A percentile compares a stretch with the other conserved stretches of the same genome.
These are phyloP conservation scores for Trichophyton benhamiae DNA, from an alignment of 2,329 filamentous ascomycete genomes.

Conservation along the genomic window DNA sequence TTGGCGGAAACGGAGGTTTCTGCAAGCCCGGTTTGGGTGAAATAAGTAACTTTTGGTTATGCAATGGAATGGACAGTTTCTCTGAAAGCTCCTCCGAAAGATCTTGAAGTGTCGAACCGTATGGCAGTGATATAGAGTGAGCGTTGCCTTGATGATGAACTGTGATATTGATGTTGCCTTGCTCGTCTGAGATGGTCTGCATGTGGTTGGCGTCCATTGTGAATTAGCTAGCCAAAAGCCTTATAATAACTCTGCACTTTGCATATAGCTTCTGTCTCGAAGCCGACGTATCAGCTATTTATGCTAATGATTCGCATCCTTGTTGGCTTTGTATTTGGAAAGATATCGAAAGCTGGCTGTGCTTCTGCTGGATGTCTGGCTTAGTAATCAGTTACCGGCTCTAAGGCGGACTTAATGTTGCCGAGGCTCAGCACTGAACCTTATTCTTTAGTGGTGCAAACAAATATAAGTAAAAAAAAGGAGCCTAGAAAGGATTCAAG, in stretches of 20 bases:
- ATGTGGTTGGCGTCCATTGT: not conserved
- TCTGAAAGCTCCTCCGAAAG: conserved; percentile 26
- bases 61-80: conserved; percentile 27
- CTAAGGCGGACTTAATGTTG: not conserved
- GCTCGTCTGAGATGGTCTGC: not conserved
- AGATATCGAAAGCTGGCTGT: not conserved
- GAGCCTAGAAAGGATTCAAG: too few relatives aligned
- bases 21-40: conserved; percentile 37
- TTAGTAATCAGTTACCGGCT: not conserved
- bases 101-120: conserved; percentile 40
- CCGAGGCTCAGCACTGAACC: not conserved
- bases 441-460: not conserved
- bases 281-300: not conserved
- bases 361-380: not conserved
- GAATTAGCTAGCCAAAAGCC: not conserved
- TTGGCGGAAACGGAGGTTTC: conserved; percentile 33
- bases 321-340: not conserved
- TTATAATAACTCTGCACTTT: not conserved
- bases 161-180: conserved; percentile 25
- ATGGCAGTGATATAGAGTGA: conserved; percentile 37
- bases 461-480: too few relatives aligned
- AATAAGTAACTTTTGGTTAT: conserved; percentile 36
- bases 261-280: too few relatives aligned
- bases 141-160: conserved; percentile 45
- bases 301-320: not conserved